Evolutionary conservation across 208 protist species (phyloP).

Genomic region (Crithidia fasciculata): DNA sequence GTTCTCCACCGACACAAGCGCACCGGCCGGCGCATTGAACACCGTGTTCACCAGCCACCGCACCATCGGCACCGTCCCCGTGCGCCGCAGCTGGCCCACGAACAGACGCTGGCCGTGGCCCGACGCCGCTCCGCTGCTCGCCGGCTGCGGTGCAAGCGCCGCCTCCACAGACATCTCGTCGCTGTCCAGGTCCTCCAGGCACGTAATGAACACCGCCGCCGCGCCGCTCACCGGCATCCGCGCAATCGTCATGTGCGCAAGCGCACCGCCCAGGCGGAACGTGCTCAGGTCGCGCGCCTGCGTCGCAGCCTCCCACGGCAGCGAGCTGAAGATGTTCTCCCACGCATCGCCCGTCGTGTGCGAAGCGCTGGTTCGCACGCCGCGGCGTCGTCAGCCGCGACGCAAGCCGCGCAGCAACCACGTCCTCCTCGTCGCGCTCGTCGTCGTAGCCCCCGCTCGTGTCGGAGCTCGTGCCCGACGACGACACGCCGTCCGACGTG

Average conservation of each 20-base stretch:
- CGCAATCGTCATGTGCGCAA: slow-evolving; percentile 47
- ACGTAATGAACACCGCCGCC: slow-evolving; percentile 74
- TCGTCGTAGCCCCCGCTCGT: slow-evolving; percentile 33
- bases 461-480: slow-evolving; percentile 44
- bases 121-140: neutral
- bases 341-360: slow-evolving; percentile 38
- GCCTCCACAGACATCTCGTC: slow-evolving; percentile 47
- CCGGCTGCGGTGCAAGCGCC: slow-evolving; percentile 26
- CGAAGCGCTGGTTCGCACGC: slow-evolving; percentile 8
- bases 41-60: slow-evolving; percentile 70
- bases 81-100: slow-evolving; percentile 80
- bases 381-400: slow-evolving; percentile 14
- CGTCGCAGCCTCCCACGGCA: slow-evolving; percentile 50
- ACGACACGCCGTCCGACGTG: slow-evolving; percentile 44
- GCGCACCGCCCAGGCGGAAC: slow-evolving; percentile 45
- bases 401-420: slow-evolving; percentile 10
- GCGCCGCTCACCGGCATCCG: slow-evolving; percentile 45
- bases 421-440: slow-evolving; percentile 49
- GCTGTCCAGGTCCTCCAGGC: slow-evolving; percentile 65
- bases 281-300: slow-evolving; percentile 53
- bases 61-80: slow-evolving; percentile 73
- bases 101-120: slow-evolving; percentile 50
- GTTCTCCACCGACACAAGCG: slow-evolving; percentile 72
- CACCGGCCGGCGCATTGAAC: slow-evolving; percentile 40
- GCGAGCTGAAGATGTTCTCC: slow-evolving; percentile 52